Evolutionary conservation across 225 moss, liverwort and hornwort species (phyloP).

Genomic region (Bryum argenteum): DNA sequence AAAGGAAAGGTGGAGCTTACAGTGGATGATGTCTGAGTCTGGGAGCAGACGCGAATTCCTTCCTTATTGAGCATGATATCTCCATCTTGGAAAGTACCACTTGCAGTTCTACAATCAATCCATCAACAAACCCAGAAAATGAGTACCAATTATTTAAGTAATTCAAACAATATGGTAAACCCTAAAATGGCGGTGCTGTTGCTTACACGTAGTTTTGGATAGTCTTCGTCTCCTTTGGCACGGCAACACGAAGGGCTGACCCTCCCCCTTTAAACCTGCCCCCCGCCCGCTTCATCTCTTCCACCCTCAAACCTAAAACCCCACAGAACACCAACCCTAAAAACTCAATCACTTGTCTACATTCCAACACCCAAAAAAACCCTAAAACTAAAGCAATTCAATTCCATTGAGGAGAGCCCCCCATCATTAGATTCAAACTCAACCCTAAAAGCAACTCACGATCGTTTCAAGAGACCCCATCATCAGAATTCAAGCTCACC

Average conservation of each 20-base stretch:
- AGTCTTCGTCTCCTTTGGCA: conserved; percentile 50
- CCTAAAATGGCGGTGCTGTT: conserved; percentile 19
- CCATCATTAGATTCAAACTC: too few species aligned
- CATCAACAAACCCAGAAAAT: neutral
- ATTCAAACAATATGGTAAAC: conserved; percentile 7
- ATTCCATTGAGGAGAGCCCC: too few species aligned
- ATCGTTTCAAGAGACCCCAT: too few species aligned
- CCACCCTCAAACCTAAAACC: neutral
- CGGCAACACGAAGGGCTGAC: conserved; percentile 54
- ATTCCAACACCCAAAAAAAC: too few species aligned
- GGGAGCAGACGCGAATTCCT: conserved; percentile 59
- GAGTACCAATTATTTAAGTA: too few species aligned
- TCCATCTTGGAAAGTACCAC: conserved; percentile 68
- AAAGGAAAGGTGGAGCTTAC: conserved; percentile 30
- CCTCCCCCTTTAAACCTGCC: conserved; percentile 52
- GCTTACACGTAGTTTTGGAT: conserved; percentile 61
- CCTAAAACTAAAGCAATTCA: too few species aligned
- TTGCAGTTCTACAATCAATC: conserved; percentile 49
- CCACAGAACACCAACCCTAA: conserved; percentile 15
- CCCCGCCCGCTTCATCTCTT: conserved; percentile 45
- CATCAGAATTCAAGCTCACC: too few species aligned
- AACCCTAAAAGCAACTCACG: too few species aligned
- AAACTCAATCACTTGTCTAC: neutral
- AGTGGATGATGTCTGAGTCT: conserved; percentile 57
- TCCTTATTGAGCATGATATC: conserved; percentile 69